Evolutionary conservation across 106 monocot genomes (phyloP).

Genomic region (Dendrobium nobile): DNA sequence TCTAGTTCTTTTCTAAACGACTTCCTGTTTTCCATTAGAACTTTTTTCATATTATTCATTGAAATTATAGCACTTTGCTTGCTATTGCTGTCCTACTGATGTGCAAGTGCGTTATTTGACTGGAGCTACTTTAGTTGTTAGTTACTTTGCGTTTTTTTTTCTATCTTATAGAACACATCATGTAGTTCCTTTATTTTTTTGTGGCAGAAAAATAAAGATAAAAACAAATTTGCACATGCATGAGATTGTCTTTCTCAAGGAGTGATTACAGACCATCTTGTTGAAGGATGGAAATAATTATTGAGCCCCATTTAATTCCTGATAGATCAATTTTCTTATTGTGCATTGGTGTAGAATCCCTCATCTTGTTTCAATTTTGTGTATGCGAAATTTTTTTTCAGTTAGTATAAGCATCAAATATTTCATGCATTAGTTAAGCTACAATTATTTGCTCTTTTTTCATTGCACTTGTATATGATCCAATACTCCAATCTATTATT

Average conservation of each 20-base stretch:
- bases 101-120: neutral
- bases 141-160: too few relatives aligned
- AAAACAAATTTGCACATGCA: too few relatives aligned
- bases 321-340: too few relatives aligned
- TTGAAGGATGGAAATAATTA: neutral
- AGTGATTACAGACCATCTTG: neutral
- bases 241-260: neutral
- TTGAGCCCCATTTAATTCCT: too few relatives aligned
- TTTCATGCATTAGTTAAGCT: neutral
- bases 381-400: neutral
- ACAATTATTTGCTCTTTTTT: neutral
- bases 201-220: too few relatives aligned
- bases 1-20: neutral
- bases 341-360: neutral
- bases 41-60: neutral
- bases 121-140: too few relatives aligned
- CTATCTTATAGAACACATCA: too few relatives aligned
- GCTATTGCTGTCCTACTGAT: neutral
- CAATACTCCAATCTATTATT: neutral
- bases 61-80: neutral
- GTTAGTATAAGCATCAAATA: neutral
- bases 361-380: neutral
- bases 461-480: neutral
- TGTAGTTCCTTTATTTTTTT: too few relatives aligned
- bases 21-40: neutral